Conservation (phyloP, 768 basidiomycete species). For the Floccularia luteovirens region DNA sequence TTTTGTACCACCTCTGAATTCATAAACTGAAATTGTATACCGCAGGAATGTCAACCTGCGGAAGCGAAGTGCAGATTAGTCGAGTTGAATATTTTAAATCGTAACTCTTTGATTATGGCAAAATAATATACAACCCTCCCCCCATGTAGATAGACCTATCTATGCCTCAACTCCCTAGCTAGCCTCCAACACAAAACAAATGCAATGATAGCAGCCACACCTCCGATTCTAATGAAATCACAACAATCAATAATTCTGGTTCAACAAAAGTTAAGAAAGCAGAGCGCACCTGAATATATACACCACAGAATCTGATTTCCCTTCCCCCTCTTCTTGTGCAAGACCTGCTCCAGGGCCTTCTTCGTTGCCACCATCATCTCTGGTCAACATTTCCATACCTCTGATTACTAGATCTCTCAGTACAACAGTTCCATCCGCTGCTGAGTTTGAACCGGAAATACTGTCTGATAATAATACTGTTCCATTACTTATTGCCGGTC, state of each 20-base stretch:
- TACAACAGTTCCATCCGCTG: slow-evolving; percentile 1
- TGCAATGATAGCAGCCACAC: slow-evolving; percentile 44
- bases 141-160: no score
- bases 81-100: no score
- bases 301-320: slow-evolving; percentile 63
- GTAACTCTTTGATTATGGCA: no score
- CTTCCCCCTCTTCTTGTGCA: slow-evolving; percentile 16
- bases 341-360: slow-evolving; percentile 4
- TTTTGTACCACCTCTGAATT: no score
- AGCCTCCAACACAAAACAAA: slow-evolving; percentile 48
- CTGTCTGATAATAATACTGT: slow-evolving; percentile 6
- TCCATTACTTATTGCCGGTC: slow-evolving; percentile 12
- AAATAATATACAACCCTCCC: no score
- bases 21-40: no score
- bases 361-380: slow-evolving; percentile 4
- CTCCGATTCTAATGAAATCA: slow-evolving; percentile 39
- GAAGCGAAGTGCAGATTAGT: no score
- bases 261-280: slow-evolving; percentile 1
- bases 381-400: slow-evolving; percentile 12
- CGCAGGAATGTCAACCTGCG: no score
- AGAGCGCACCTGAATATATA: slow-evolving; percentile 62
- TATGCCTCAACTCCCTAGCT: slow-evolving; percentile 42
- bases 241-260: background rate
- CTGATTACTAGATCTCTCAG: background rate
- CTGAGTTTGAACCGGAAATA: slow-evolving; percentile 3